Base-by-base conservation (phyloP, 176 grass and related monocot genomes). In the Musa acuminata region DNA sequence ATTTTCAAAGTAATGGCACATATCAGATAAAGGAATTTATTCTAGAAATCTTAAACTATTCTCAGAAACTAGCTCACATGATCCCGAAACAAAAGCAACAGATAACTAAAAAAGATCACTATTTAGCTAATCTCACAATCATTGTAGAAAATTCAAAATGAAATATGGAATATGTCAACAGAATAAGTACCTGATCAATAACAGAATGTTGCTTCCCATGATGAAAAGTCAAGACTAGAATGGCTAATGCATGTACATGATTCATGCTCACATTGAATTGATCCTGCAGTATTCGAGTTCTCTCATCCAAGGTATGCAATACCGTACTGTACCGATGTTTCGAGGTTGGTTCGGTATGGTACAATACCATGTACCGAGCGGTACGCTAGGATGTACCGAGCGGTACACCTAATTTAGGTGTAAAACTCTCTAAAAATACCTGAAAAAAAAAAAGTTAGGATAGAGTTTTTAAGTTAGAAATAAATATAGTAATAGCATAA, bases 261-360 rank as follows among this genome's bases (percentile, higher is more conserved):
- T 93, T 93, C 85, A 93, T n/a, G n/a, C n/a, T n/a, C n/a, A n/a
- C n/a, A n/a, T n/a, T n/a, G n/a, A n/a, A n/a, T n/a, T 93, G 91
- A 85, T 93, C 91, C 66, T 93, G 91, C 77, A 93, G 75, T 87
- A 93, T 85, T 21, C 87, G 81, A 70, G 91, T 87, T 90, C 91
- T 90, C 67, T 93, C 87, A 22, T 93, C 91, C 22, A 22, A 22
- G 22, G 22, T 22, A 22, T 22, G 22, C 22, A 22, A 22, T 22
- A 22, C 22, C 0, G 22, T 22, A 22, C 22, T 22, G 22, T 22
- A 22, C 22, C 22, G 22, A 22, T 22, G 22, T 22, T 22, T 22
- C 22, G 22, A 22, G 0, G 22, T 22, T 22, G 22, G 22, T 22
- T 22, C 0, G 22, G 22, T 22, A 22, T 22, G 22, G 0, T 22